Evolutionary conservation across 2,329 filamentous ascomycete species (phyloP), one percentile per base, ranked within the genome.

Genomic region (Epichloe sp.): DNA sequence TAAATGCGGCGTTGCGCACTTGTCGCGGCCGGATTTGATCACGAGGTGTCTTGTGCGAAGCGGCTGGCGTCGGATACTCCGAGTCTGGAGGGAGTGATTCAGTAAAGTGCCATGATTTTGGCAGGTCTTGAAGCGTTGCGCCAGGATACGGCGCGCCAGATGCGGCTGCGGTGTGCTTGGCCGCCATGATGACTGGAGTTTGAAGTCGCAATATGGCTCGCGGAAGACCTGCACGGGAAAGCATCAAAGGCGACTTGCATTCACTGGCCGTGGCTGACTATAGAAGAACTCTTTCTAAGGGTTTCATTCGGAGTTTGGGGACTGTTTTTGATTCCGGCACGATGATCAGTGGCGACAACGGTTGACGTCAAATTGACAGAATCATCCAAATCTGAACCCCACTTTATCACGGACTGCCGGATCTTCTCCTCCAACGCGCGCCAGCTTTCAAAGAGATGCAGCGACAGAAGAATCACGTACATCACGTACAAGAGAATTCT

Each of bases 1-100:
- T 95, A 69, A 87, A 98, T 48, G 91, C 70, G 4, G 93, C 91
- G 53, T 83, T 80, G 63, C 84, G 88, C 41, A 98, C 93, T 65
- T 88, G 76, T 47, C 90, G 85, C 15, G 93, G 91, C 0, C 79
- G 77, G 47, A 97, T 83, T 37, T 83, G 71, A 52, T 85, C 77
- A 60, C 91, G 82, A 1, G 88, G 84, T 1, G 88, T 88, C 58
- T 80, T 78, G 67, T 97, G 88, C 0, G 91, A 96, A 53, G 78
- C 77, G 54, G 82, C 77, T 0, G 93, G 89, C 0, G 88, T 94
- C 15, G 88, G 83, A 63, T 86, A 95, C 31, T 78, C 69, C 11
- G 83, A 67, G 63, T 98, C 93, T 8, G 88, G 68, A 3, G 90
- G 88, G 4, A 96, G 73, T 7, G 72, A 72, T n/a, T 76, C 74